These are phyloP conservation scores for Wallacemonas sp. DNA, from an alignment of 208 protist species.

Conservation along the genomic window DNA sequence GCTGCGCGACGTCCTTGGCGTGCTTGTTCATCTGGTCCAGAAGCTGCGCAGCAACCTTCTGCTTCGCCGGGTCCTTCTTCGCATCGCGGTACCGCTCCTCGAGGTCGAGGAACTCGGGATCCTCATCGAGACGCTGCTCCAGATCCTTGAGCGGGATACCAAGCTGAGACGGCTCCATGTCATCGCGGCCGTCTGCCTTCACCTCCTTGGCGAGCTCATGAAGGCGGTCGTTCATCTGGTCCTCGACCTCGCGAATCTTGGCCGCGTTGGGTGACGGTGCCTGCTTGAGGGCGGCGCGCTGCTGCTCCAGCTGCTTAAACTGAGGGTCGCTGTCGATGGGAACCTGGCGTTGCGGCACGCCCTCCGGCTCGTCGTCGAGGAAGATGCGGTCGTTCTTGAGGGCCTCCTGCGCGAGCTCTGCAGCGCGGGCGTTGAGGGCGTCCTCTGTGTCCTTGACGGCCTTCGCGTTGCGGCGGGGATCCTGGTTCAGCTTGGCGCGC, in stretches of 20 bases:
- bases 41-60: constrained; percentile 46
- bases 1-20: constrained; percentile 50
- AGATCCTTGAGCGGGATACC: constrained; percentile 63
- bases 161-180: constrained; percentile 53
- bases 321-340: constrained; percentile 57
- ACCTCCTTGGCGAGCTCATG: constrained; percentile 41
- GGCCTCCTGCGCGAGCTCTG: constrained; percentile 54
- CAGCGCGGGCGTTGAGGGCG: constrained; percentile 56
- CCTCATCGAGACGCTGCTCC: constrained; percentile 39
- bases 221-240: constrained; percentile 66
- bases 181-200: constrained; percentile 52
- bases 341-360: constrained; percentile 59
- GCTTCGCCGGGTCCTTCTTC: constrained; percentile 39
- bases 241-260: constrained; percentile 57
- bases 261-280: constrained; percentile 22
- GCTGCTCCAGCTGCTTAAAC: constrained; percentile 62
- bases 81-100: constrained; percentile 74
- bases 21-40: constrained; percentile 77
- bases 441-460: constrained; percentile 55
- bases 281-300: constrained; percentile 61
- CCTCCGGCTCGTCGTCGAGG: constrained; percentile 64
- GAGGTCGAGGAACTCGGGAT: constrained; percentile 62
- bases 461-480: constrained; percentile 37
- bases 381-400: constrained; percentile 79
- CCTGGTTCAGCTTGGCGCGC: constrained; percentile 56